Percentiles rank a stretch among this genome's conserved stretches.
phyloP scores from a whole-genome alignment of 495 filamentous ascomycete genomes.

The Daldinia decipiens region DNA sequence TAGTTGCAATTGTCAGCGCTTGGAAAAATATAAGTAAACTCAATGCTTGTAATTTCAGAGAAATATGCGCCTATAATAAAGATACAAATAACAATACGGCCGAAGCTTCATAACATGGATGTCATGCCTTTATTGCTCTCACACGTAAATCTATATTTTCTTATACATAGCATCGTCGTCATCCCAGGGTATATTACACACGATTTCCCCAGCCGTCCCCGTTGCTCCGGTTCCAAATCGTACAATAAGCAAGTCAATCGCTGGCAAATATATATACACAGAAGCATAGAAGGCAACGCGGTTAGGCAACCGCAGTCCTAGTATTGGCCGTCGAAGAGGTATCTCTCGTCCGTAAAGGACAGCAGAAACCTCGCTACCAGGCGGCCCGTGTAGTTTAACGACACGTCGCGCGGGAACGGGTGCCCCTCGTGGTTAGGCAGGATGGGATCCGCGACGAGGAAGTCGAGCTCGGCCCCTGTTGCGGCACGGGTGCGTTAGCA shows the following conservation, averaged over 20 bases:
- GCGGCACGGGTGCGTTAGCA: constrained; percentile 18
- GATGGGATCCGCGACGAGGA: constrained; percentile 56
- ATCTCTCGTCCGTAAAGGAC: constrained; percentile 59
- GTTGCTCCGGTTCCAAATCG: constrained; percentile 3
- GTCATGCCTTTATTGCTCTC: background rate
- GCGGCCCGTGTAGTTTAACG: constrained; percentile 60
- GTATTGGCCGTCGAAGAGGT: constrained; percentile 49
- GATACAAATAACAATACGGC: background rate
- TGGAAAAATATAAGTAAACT: background rate
- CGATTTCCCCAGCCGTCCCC: constrained; percentile 1
- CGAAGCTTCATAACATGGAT: constrained; percentile 3
- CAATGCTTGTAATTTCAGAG: background rate
- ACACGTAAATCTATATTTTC: constrained; percentile 4
- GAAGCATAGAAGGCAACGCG: background rate
- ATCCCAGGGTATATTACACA: constrained; percentile 31
- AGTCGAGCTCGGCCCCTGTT: constrained; percentile 59
- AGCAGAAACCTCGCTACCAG: constrained; percentile 61
- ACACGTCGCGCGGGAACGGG: constrained; percentile 56
- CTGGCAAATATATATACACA: background rate
- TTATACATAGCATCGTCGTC: constrained; percentile 9
- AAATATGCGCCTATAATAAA: background rate
- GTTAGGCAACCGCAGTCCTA: too few species aligned
- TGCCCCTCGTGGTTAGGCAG: constrained; percentile 55
- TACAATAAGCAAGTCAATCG: background rate
- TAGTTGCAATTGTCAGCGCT: background rate